phyloP scores from a whole-genome alignment of 306 rosid species.

The Sechiopsis laciniata region DNA sequence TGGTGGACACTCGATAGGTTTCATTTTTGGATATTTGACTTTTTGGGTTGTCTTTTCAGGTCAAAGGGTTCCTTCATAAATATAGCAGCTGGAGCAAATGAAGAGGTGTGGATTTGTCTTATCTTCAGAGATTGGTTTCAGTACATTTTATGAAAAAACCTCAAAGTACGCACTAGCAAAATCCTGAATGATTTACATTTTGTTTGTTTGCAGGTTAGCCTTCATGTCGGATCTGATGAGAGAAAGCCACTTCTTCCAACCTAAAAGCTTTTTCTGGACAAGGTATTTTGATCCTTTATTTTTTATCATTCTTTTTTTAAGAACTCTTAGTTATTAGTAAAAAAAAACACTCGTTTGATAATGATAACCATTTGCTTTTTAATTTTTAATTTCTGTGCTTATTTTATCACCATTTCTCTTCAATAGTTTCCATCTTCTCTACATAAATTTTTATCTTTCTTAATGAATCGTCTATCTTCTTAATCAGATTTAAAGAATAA shows the following conservation, averaged over 20 bases:
- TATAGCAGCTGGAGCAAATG: constrained; percentile 96
- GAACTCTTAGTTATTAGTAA: background rate
- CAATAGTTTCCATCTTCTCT: no score
- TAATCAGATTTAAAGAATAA: no score
- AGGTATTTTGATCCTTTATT: constrained; percentile 4
- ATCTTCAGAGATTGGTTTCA: constrained; percentile 19
- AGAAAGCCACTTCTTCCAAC: constrained; percentile 89
- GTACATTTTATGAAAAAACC: background rate
- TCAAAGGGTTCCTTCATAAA: constrained; percentile 74
- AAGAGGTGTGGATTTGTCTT: constrained; percentile 53
- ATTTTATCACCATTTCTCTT: no score
- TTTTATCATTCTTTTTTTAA: background rate
- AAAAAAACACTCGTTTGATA: no score
- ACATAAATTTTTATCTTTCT: no score
- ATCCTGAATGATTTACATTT: no score
- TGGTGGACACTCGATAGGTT: no score
- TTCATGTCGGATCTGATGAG: constrained; percentile 67
- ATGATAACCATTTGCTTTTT: no score
- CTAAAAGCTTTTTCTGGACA: constrained; percentile 34
- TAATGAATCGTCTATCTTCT: no score
- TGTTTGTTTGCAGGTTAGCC: constrained; percentile 63
- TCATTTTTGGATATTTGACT: constrained; percentile 12
- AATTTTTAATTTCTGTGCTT: no score
- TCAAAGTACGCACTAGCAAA: background rate
- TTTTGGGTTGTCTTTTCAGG: constrained; percentile 37